These are phyloP conservation scores for Westerdykella aurantiaca DNA, from an alignment of 2,329 filamentous ascomycete species.

Conservation along the genomic window DNA sequence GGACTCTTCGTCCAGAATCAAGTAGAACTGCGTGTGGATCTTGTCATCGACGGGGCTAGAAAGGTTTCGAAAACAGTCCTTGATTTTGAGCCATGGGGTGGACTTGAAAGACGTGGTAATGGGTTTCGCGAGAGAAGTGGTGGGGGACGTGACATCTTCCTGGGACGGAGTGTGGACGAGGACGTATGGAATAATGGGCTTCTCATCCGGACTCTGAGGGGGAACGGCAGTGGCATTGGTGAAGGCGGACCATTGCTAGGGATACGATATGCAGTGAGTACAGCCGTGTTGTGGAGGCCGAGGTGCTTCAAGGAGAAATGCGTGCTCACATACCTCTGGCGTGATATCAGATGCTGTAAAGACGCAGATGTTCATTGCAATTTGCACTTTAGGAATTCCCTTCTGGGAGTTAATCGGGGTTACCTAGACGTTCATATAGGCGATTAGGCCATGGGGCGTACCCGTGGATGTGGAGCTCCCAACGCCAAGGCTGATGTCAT, in stretches of 20 bases:
- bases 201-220: neutral
- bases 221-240: conserved; percentile 2
- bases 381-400: too few relatives aligned
- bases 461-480: too few relatives aligned
- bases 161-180: conserved; percentile 1
- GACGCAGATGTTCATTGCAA: conserved; percentile 2
- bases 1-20: conserved; percentile 2
- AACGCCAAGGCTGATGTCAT: too few relatives aligned
- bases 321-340: conserved; percentile 1
- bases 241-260: conserved; percentile 4
- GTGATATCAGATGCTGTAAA: conserved; percentile 5
- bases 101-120: conserved; percentile 1
- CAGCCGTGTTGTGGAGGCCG: neutral
- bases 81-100: neutral
- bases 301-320: neutral
- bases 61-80: neutral
- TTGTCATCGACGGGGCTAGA: neutral
- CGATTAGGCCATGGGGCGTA: too few relatives aligned
- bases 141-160: neutral
- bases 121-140: neutral
- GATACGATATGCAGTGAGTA: conserved; percentile 1
- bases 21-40: conserved; percentile 1
- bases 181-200: conserved; percentile 4
- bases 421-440: too few relatives aligned
- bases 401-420: too few relatives aligned